These are phyloP conservation scores for Coemansia furcata DNA, from an alignment of 192 early-diverging fungal genomes.

Conservation along the genomic window DNA sequence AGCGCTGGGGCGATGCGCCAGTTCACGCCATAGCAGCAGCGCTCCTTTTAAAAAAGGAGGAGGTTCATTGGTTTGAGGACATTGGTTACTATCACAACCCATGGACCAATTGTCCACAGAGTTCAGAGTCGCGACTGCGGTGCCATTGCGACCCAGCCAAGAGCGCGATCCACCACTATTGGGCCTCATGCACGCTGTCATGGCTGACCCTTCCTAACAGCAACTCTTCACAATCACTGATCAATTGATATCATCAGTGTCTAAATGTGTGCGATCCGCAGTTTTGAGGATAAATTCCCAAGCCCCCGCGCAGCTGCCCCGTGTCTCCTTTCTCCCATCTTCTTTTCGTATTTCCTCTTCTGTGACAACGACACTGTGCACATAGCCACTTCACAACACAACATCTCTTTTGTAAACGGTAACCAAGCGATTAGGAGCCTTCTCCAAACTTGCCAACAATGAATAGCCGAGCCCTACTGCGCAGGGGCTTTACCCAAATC, in stretches of 20 bases:
- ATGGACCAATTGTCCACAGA: constrained; percentile 52
- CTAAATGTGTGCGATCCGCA: background rate
- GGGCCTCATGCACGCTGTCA: constrained; percentile 47
- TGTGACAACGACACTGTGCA: background rate
- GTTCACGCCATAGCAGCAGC: constrained; percentile 67
- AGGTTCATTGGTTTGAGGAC: constrained; percentile 75
- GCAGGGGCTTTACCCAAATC: constrained; percentile 21
- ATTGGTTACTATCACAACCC: constrained; percentile 70
- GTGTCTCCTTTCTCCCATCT: background rate
- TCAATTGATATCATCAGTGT: background rate
- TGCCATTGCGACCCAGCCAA: constrained; percentile 51
- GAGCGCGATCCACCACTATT: constrained; percentile 46
- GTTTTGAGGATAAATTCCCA: background rate
- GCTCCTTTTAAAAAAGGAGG: constrained; percentile 58
- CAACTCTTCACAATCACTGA: background rate
- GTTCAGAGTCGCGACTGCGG: constrained; percentile 24
- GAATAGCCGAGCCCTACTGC: constrained; percentile 18
- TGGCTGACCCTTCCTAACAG: constrained; percentile 30
- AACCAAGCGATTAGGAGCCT: background rate
- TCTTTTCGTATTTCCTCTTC: background rate
- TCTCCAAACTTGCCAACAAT: background rate
- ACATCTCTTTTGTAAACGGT: background rate
- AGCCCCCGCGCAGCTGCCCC: background rate
- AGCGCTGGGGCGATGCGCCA: constrained; percentile 60
- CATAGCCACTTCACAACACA: background rate